Evolutionary conservation across 2,329 filamentous ascomycete species (phyloP), one percentile per base, ranked within the genome.

Genomic region (Colletotrichum nymphaeae): DNA sequence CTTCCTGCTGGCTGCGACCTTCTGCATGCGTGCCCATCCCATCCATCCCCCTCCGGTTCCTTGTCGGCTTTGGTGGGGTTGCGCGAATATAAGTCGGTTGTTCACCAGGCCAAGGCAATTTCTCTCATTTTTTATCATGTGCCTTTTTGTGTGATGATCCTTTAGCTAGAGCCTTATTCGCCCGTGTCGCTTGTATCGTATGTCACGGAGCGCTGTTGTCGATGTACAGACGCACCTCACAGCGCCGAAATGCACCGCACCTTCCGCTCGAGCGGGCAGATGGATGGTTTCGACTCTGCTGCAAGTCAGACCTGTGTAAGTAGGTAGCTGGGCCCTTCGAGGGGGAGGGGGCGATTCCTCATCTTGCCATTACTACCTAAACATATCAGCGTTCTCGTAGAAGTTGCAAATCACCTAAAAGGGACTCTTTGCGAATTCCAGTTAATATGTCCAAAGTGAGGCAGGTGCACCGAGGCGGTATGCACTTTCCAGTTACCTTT

Each of bases 61-160:
- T 68, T 58, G 24, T 42, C 65, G 52, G 52, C 22, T 63, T n/a
- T 64, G 76, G 80, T 81, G 80, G 80, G 76, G 79, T 77, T 81
- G 80, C 80, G 79, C 80, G 80, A 81, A 81, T 81, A 81, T 81
- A 78, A 78, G 75, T 79, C 78, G 79, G 78, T 60, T 63, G 66
- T 14, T 57, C 6, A 57, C 30, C 26, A 28, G 22, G 14, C 42
- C 58, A 57, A 49, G 55, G 52, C 16, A 59, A 11, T 46, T 69
- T 62, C 55, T 30, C 14, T 46, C 24, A 32, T 70, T 58, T 67
- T 63, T 63, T 53, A 14, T 32, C 55, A 30, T 30, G 30, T 67
- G 55, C 26, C 55, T 49, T 49, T 66, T 59, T 71, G 55, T 55
- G 46, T 57, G 52, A 46, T 60, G 46, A 55, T 12, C 28, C 28